These are phyloP conservation scores for Saccharomyces hybrid DNA, from an alignment of 1,139 yeast species.

Conservation along the genomic window DNA sequence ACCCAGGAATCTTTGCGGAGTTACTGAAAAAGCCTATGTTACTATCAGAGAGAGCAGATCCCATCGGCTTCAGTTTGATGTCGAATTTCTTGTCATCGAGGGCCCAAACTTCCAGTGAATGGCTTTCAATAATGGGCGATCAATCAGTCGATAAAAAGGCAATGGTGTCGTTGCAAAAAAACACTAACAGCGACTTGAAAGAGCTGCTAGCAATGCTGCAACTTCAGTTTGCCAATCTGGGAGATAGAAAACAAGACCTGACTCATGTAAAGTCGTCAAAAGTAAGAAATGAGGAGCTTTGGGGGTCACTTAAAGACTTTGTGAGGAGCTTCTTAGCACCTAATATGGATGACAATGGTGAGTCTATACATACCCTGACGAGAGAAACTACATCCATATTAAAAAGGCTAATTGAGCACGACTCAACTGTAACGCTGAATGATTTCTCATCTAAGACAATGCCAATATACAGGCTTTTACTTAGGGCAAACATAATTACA, in stretches of 20 bases:
- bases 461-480: conserved; percentile 11
- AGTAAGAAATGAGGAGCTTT: conserved; percentile 5
- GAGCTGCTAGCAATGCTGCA: conserved; percentile 3
- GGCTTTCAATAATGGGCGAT: conserved; percentile 8
- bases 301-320: conserved; percentile 7
- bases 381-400: conserved; percentile 1
- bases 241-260: neutral
- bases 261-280: neutral
- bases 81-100: conserved; percentile 14
- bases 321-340: conserved; percentile 11
- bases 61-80: conserved; percentile 25
- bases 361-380: neutral
- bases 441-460: conserved; percentile 14
- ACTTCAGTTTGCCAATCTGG: neutral
- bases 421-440: conserved; percentile 10
- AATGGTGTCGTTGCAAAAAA: conserved; percentile 15
- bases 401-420: conserved; percentile 12
- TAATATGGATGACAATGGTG: conserved; percentile 7
- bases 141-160: conserved; percentile 6
- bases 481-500: conserved; percentile 8
- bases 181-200: conserved; percentile 11
- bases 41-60: conserved; percentile 29
- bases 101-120: conserved; percentile 14
- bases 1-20: conserved; percentile 4
- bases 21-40: conserved; percentile 24